Conservation (phyloP, 2,329 filamentous ascomycete species). For the Didymella pomorum region DNA sequence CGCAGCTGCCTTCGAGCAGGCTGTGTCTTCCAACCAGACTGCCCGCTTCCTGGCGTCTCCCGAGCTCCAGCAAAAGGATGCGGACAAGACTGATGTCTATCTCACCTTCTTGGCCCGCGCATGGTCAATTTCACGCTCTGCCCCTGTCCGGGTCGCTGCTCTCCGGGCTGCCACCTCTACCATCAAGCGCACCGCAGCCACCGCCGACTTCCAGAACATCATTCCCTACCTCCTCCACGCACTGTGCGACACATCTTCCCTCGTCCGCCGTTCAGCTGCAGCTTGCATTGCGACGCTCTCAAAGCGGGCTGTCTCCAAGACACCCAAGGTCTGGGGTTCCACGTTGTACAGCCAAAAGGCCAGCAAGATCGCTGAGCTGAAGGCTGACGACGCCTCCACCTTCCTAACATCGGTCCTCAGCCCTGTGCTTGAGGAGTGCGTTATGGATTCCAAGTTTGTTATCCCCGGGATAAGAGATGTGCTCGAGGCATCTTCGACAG, state of each 20-base stretch:
- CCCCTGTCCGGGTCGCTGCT: slow-evolving; percentile 72
- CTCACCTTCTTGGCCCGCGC: slow-evolving; percentile 78
- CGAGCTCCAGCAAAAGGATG: slow-evolving; percentile 63
- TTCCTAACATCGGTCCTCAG: slow-evolving; percentile 73
- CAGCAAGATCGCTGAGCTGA: slow-evolving; percentile 65
- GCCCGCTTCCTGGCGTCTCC: slow-evolving; percentile 61
- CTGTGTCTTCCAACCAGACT: slow-evolving; percentile 33
- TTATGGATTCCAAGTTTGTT: slow-evolving; percentile 79
- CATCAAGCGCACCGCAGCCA: slow-evolving; percentile 47
- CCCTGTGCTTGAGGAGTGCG: slow-evolving; percentile 82
- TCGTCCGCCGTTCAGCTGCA: slow-evolving; percentile 78
- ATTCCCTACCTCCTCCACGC: slow-evolving; percentile 82
- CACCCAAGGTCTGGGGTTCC: slow-evolving; percentile 35
- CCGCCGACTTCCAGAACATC: slow-evolving; percentile 76
- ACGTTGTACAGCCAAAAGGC: slow-evolving; percentile 67
- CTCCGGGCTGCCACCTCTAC: slow-evolving; percentile 62
- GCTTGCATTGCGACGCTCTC: slow-evolving; percentile 61
- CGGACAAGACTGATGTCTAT: slow-evolving; percentile 70
- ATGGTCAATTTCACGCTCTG: slow-evolving; percentile 76
- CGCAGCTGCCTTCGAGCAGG: slow-evolving; percentile 39
- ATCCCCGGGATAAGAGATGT: slow-evolving; percentile 67
- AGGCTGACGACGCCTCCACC: slow-evolving; percentile 62
- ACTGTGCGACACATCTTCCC: slow-evolving; percentile 76
- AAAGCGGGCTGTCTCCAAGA: slow-evolving; percentile 24
- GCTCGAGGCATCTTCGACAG: slow-evolving; percentile 62